These are phyloP conservation scores for Botrytis deweyae DNA, from an alignment of 2,329 filamentous ascomycete genomes.

Conservation along the genomic window DNA sequence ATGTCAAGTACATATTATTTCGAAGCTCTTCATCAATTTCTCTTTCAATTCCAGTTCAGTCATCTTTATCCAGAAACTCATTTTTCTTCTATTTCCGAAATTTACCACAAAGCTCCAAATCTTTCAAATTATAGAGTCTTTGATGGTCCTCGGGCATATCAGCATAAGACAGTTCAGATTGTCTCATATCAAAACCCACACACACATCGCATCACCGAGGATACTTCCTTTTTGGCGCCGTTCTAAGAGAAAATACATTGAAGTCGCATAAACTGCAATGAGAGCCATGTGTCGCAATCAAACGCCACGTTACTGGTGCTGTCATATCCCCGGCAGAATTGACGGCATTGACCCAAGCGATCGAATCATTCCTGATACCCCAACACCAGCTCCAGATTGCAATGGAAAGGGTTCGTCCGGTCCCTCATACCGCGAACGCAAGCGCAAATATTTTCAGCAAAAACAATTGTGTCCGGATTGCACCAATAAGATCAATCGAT, in stretches of 20 bases:
- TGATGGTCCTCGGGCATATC: not conserved
- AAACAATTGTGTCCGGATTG: not conserved
- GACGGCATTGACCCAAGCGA: not conserved
- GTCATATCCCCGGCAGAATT: not conserved
- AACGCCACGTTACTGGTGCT: not conserved
- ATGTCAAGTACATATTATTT: not conserved
- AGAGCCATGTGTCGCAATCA: not conserved
- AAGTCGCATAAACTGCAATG: not conserved
- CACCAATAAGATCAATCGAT: not conserved
- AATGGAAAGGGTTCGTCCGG: not conserved
- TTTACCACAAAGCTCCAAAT: not conserved
- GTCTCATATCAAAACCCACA: not conserved
- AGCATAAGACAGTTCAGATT: not conserved
- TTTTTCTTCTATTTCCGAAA: not conserved
- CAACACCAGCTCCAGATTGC: not conserved
- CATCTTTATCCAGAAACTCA: not conserved
- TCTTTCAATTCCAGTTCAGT: fast-evolving
- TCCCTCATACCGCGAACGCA: not conserved
- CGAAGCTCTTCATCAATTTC: not conserved
- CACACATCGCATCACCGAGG: not conserved
- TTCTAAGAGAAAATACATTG: fast-evolving
- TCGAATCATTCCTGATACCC: not conserved
- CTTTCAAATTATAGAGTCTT: not conserved
- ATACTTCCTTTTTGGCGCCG: not conserved
- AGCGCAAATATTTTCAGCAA: not conserved